Base-by-base conservation (phyloP, 148 eudicot genomes). In the Rhododendron williamsianum region DNA sequence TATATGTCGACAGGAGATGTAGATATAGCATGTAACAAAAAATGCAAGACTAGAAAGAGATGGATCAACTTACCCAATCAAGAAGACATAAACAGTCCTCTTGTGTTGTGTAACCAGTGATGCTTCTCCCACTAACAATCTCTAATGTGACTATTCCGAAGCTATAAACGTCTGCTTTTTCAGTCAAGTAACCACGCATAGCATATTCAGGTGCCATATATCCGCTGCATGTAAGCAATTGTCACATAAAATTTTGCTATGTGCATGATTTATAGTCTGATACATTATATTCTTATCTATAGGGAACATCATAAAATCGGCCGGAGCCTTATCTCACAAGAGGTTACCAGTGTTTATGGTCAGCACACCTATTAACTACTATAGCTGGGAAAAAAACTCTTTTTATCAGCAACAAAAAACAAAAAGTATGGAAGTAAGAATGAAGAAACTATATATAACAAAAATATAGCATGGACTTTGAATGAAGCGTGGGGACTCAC, bases 101-200 rank as follows among this genome's bases (percentile, higher is more conserved):
- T 63, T 83, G 87, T 76, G 89, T 3, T 82, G 18, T 87, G 85
- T 74, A 58, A 82, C 85, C 46, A 2, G 49, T 85, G 76, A 83
- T 88, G 81, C 88, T 85, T 79, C 81, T 87, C 25, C 92, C 92
- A 80, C 90, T 85, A 7, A 90, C 87, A 60, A 90, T 87, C 73
- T 90, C 92, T 25, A 90, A 43, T 33, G 85, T 78, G 5, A 90
- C 90, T 76, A 90, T 82, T 25, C 92, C 92, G 65, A 87, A 90
- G 67, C 92, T 90, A 84, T 88, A 90, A 30, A 90, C 90, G 63
- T 88, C 92, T 43, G 89, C 89, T 85, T 90, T 90, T 65, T 90
- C 89, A 0, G 92, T 90, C 35, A 90, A 84, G 87, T 88, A 60
- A 63, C 90, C 92, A 9, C 82, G 82, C 91, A 91, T 79, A 1